phyloP scores from a whole-genome alignment of 805 yeast genomes.

The Phaffomyces antillensis region DNA sequence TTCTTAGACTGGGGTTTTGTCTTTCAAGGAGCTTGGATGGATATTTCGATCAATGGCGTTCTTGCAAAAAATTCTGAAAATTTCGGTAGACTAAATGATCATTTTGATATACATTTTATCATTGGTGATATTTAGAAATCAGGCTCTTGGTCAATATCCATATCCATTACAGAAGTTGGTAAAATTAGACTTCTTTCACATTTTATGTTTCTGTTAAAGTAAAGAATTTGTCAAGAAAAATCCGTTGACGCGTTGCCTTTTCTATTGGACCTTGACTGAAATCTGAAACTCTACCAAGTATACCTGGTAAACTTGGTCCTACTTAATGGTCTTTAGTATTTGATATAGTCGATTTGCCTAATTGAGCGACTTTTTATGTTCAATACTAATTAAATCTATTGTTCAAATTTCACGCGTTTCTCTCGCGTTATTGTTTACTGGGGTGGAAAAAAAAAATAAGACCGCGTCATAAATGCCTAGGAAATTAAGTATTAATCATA shows the following conservation, averaged over 20 bases:
- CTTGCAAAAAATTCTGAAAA: background rate
- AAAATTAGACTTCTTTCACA: conserved; percentile 15
- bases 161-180: conserved; percentile 21
- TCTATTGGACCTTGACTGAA: too few species aligned
- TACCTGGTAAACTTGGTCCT: too few species aligned
- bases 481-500: too few species aligned
- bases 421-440: too few species aligned
- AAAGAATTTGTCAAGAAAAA: conserved; percentile 10
- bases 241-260: background rate
- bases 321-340: too few species aligned
- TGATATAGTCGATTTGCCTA: too few species aligned
- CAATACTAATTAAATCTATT: too few species aligned
- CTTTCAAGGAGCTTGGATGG: conserved; percentile 7
- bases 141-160: conserved; percentile 23
- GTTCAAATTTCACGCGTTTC: too few species aligned
- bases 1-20: conserved; percentile 19
- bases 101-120: conserved; percentile 9
- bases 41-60: background rate
- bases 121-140: conserved; percentile 22
- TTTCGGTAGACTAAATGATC: background rate
- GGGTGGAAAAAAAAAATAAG: too few species aligned
- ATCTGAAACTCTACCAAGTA: too few species aligned
- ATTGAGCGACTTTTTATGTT: too few species aligned
- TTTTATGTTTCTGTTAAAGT: conserved; percentile 15
- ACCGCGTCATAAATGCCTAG: too few species aligned